Evolutionary conservation across 805 yeast genomes (phyloP), one percentile per base, ranked within the genome.

Genomic region (Tetrapisispora arboricola): DNA sequence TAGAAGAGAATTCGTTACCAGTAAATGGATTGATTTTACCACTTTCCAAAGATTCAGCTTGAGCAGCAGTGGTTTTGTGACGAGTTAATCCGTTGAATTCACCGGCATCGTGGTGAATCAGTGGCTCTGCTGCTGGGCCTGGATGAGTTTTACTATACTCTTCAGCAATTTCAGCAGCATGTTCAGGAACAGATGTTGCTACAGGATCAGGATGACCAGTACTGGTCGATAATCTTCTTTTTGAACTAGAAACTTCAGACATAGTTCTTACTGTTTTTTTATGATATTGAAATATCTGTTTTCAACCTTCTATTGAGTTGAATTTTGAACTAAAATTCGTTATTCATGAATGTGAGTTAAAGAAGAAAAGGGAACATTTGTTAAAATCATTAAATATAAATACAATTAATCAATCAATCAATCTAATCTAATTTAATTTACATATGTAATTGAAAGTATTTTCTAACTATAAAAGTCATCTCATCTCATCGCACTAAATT

Each of bases 21-120:
- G 87, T 84, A 66, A 92, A 90, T 6, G 95, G 92, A 56, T 90
- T 92, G 21, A 49, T 49, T 0, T 66, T 61, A 1, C 78, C 83
- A 45, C 65, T 56, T 58, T 83, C 90, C 38, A 84, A 63, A 16
- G 50, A 54, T 36, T 66, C 66, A 3, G 90, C 88, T 46, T 76
- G 76, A 35, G 63, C 64, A 9, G 84, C 77, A 11, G 84, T 78
- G 10, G 94, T 82, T 31, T 72, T 54, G 54, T 78, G 83, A 45
- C 87, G 75, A 21, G 58, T 58, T 24, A 76, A 54, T 0, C 70
- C 68, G 25, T 61, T 55, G 50, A 82, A 81, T 51, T 78, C 85
- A 27, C 84, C 86, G 19, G 68, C 76, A 57, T 80, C 80, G 55
- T 80, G 84, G 44, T 70, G 73, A 21, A 68, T 65, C 42, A 76